Conservation (phyloP, 108 stramenopile genomes). For the Cyclotella kingstonii region DNA sequence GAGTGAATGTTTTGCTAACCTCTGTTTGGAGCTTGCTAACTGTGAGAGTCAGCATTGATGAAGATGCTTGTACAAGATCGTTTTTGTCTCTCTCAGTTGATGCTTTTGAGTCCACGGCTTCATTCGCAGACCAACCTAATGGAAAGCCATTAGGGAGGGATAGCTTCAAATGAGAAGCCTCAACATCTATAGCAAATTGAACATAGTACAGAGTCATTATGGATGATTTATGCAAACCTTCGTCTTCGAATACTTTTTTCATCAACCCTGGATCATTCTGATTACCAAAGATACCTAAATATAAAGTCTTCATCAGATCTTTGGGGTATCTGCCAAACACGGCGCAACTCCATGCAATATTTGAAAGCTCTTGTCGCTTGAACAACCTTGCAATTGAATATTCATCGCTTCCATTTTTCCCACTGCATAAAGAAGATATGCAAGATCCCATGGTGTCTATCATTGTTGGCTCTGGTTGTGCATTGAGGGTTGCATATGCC, state of each 20-base stretch:
- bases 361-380: constrained; percentile 72
- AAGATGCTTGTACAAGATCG: constrained; percentile 37
- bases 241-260: constrained; percentile 32
- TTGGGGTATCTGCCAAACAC: constrained; percentile 62
- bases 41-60: constrained; percentile 48
- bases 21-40: constrained; percentile 62
- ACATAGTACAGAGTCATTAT: constrained; percentile 51
- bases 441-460: constrained; percentile 50
- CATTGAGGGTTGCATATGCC: constrained; percentile 73
- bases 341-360: constrained; percentile 15
- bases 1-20: constrained; percentile 53
- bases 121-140: constrained; percentile 52
- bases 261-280: constrained; percentile 38
- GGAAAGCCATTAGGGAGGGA: constrained; percentile 66
- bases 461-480: constrained; percentile 34
- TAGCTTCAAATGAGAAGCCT: constrained; percentile 44
- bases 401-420: constrained; percentile 33
- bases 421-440: constrained; percentile 28
- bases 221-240: constrained; percentile 38
- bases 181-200: constrained; percentile 61
- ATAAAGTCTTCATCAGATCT: constrained; percentile 53
- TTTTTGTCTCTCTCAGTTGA: constrained; percentile 16
- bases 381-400: constrained; percentile 52
- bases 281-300: constrained; percentile 63
- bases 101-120: neutral